Base-by-base conservation (phyloP, 495 filamentous ascomycete genomes). In the Tirmania nivea region DNA sequence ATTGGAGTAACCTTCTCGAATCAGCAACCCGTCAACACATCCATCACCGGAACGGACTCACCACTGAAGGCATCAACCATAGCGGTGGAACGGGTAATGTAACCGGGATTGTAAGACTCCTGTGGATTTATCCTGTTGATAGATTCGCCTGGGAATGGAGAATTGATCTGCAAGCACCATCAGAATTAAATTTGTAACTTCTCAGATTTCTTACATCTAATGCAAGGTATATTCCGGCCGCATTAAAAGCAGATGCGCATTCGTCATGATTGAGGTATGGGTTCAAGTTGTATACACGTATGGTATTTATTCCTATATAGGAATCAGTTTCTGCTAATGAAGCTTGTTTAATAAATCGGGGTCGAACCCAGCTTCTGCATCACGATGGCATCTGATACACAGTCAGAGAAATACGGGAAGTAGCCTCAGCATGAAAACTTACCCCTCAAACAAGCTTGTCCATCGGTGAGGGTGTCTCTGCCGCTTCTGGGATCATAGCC, bases 271-370 rank as follows among this genome's bases (percentile, higher is more conserved):
- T 83, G 55, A 85, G 61, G 48, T 75, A 69, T 10, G 89, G 88
- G 62, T 84, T 78, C 52, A 95, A 65, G 72, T 94, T 96, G 73
- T 96, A 96, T 9, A 90, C 77, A 56, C 89, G 84, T 67, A 96
- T 89, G 34, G 86, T 81, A 71, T 96, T 94, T 57, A 90, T 67
- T 52, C 75, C 39, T 45, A 45, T 19, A 78, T 19, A 14, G 39
- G 17, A 10, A 45, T 45, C 3, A 45, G 39, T 45, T 2, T 14
- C 39, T 45, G 14, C 8, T 42, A 51, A 17, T 53, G 19, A n/a
- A 4, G 12, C 10, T 17, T 8, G 49, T 16, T 11, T 20, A 47
- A 48, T 11, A 21, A 31, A 52, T 67, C 58, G 69, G 68, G 81
- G 39, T 14, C 12, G 14, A 45, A 45, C 39, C 83, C 53, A 96